Conservation (phyloP, 2,329 filamentous ascomycete species). For the Colletotrichum limetticola region DNA sequence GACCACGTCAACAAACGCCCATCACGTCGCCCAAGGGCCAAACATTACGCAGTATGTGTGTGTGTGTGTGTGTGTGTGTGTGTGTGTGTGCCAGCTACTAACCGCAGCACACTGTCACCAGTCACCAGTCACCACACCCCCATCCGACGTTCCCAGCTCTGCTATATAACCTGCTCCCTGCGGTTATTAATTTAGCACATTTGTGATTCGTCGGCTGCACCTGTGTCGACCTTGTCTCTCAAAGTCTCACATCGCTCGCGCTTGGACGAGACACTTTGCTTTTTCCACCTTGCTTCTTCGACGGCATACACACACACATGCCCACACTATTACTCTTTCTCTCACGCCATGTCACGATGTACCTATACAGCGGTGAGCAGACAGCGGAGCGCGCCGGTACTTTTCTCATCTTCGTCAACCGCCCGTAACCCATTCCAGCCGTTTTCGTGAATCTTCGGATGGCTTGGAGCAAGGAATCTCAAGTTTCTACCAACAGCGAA, state of each 20-base stretch:
- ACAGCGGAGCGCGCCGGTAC: background rate
- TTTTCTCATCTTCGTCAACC: slow-evolving; percentile 8
- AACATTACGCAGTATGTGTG: background rate
- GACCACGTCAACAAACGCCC: slow-evolving; percentile 25
- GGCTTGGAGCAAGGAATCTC: slow-evolving; percentile 1
- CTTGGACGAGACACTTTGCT: slow-evolving; percentile 26
- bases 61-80: too few species aligned
- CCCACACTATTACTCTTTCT: background rate
- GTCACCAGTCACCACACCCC: background rate
- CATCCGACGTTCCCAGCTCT: background rate
- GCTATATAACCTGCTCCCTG: slow-evolving; percentile 21
- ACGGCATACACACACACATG: background rate
- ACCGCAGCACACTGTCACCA: too few species aligned
- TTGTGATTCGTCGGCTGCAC: slow-evolving; percentile 20
- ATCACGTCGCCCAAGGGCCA: slow-evolving; percentile 2
- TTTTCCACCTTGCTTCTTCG: slow-evolving; percentile 27
- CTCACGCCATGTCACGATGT: slow-evolving; percentile 21
- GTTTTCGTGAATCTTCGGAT: slow-evolving; percentile 4
- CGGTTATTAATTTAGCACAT: slow-evolving; percentile 15
- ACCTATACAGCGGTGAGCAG: slow-evolving; percentile 30
- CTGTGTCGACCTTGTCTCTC: slow-evolving; percentile 30
- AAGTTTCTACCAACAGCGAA: background rate
- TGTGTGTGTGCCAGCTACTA: too few species aligned
- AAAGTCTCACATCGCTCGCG: slow-evolving; percentile 22
- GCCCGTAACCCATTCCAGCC: slow-evolving; percentile 23